Evolutionary conservation across 148 eudicot species (phyloP), one percentile per base, ranked within the genome.

Genomic region (Chenopodium suecicum): DNA sequence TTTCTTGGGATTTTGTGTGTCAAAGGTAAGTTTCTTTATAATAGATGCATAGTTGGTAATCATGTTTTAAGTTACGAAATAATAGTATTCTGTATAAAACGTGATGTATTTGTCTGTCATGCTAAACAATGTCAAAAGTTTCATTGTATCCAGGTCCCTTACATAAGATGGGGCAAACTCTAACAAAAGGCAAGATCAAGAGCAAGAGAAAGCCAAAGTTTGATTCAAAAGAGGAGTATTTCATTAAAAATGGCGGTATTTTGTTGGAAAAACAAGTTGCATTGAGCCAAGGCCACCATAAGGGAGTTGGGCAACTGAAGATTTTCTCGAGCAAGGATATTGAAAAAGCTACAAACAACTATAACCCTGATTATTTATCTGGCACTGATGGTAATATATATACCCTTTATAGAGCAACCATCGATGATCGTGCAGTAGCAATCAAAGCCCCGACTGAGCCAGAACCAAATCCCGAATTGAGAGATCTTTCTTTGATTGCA

Each of bases 281-380:
- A 11, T 47, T 82, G 48, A 75, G 75, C 70, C 58, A 60, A 67
- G 82, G 82, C 50, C 75, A 75, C 63, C 78, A 44, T 34, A 58
- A 19, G 44, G 65, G 73, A 74, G 74, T 69, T 52, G 74, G 65
- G 73, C 76, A 69, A 22, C 56, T 82, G 44, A 85, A 82, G 20
- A 60, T 76, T 48, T 74, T 79, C 46, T 78, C 81, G 2, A 62
- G 22, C 4, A 17, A 14, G 22, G 85, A 85, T 22, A 32, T 85
- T 12, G 77, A 79, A 74, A 75, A 50, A 44, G 85, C 88, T 50
- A 80, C 86, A 14, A 65, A 83, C 75, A 20, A 63, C 73, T 83
- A 22, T 76, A 73, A 83, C 25, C 79, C 62, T 62, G 46, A 77
- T 60, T 67, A 70, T 2, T 73, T 82, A 20, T 27, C 74, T 76